Percentiles rank a stretch among this genome's conserved stretches.
Evolutionary conservation across 148 eudicot genomes (phyloP).

Genomic region (Silene latifolia): DNA sequence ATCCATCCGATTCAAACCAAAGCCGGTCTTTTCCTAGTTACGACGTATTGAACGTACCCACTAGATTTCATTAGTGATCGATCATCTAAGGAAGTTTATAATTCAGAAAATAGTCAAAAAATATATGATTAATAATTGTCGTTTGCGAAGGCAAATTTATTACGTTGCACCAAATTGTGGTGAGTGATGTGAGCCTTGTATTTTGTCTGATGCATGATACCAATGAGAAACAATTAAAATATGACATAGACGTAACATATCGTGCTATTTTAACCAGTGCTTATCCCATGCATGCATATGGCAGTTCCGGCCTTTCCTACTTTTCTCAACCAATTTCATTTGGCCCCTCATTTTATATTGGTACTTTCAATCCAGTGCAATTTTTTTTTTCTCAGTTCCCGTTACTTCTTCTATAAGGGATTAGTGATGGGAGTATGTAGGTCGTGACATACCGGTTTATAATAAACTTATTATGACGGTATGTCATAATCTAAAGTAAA

Average conservation of each 20-base stretch:
- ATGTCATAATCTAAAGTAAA: too few species aligned
- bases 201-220: constrained; percentile 22
- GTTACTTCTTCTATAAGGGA: too few species aligned
- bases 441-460: too few species aligned
- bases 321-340: not conserved
- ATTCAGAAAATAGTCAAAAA: not conserved
- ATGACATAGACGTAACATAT: constrained; percentile 26
- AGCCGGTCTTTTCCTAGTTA: too few species aligned
- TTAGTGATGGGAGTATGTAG: too few species aligned
- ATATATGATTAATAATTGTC: not conserved
- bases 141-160: constrained; percentile 17
- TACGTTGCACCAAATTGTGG: constrained; percentile 6
- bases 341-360: not conserved
- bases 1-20: too few species aligned
- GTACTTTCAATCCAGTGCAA: too few species aligned
- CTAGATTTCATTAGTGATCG: constrained; percentile 24
- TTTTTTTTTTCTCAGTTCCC: too few species aligned
- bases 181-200: not conserved
- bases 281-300: constrained; percentile 9
- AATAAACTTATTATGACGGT: too few species aligned
- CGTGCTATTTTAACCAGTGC: constrained; percentile 18
- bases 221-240: not conserved
- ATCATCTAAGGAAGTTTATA: not conserved
- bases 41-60: not conserved
- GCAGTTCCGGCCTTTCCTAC: constrained; percentile 2